Evolutionary conservation across 306 rosid species (phyloP).

Genomic region (Sophora flavescens): DNA sequence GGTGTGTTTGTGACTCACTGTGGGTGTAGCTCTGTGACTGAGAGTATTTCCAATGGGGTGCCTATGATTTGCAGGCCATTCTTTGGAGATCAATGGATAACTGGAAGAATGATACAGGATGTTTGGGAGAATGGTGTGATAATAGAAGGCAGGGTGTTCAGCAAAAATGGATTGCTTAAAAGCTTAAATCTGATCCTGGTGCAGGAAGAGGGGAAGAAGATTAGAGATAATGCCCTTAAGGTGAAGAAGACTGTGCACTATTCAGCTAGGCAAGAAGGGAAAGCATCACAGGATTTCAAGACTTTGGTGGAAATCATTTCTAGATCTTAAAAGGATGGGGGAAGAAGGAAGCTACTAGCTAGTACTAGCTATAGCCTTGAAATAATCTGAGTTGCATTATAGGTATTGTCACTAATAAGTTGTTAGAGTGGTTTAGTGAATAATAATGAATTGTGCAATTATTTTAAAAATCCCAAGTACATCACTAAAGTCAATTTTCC

Average conservation of each 20-base stretch:
- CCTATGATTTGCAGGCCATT: constrained; percentile 62
- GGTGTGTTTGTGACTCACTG: constrained; percentile 57
- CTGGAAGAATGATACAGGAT: constrained; percentile 43
- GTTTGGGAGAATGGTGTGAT: constrained; percentile 50
- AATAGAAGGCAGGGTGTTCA: constrained; percentile 43
- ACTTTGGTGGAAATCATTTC: constrained; percentile 34
- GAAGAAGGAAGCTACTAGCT: no score
- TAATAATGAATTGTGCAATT: background rate
- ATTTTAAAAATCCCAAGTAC: background rate
- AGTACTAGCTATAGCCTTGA: background rate
- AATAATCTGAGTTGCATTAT: background rate
- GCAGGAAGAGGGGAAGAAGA: constrained; percentile 44
- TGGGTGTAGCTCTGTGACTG: constrained; percentile 50
- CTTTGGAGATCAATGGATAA: constrained; percentile 53
- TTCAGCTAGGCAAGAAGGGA: constrained; percentile 39
- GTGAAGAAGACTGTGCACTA: constrained; percentile 22
- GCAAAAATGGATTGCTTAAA: constrained; percentile 45
- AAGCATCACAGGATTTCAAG: constrained; percentile 39
- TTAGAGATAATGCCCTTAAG: constrained; percentile 38
- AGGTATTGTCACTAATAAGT: no score
- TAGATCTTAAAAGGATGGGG: background rate
- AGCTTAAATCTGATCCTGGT: constrained; percentile 50
- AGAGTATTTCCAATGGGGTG: constrained; percentile 46
- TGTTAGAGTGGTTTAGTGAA: no score
- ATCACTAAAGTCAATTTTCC: background rate